These are phyloP conservation scores for Penicillium sp. DNA, from an alignment of 2,329 filamentous ascomycete species.

Conservation along the genomic window DNA sequence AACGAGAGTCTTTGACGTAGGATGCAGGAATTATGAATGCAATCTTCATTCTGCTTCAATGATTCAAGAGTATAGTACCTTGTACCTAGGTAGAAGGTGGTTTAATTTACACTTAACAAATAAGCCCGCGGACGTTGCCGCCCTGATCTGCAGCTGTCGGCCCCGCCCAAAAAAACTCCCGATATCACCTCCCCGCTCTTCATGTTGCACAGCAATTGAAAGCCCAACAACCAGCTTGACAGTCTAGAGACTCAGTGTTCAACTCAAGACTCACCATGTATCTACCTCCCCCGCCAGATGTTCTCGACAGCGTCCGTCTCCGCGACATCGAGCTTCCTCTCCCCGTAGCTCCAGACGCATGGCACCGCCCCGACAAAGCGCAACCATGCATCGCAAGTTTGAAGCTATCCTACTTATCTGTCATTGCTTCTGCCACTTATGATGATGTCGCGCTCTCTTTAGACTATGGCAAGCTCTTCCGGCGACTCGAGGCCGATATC, in stretches of 20 bases:
- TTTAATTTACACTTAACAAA: neutral
- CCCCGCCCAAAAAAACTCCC: slow-evolving; percentile 19
- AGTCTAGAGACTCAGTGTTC: neutral
- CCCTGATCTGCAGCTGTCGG: slow-evolving; percentile 19
- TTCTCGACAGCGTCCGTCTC: slow-evolving; percentile 39
- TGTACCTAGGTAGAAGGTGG: neutral
- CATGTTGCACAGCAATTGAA: neutral
- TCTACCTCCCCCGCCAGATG: slow-evolving; percentile 29
- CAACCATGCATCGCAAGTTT: slow-evolving; percentile 44
- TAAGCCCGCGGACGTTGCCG: slow-evolving; percentile 4
- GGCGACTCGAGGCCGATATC: slow-evolving; percentile 36
- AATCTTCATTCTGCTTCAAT: neutral
- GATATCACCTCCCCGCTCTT: slow-evolving; percentile 9
- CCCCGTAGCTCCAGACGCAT: slow-evolving; percentile 43
- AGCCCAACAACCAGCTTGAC: neutral
- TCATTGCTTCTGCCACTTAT: slow-evolving; percentile 37
- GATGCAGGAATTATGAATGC: neutral
- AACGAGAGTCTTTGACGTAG: neutral
- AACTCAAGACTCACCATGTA: slow-evolving; percentile 17
- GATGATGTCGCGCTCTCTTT: slow-evolving; percentile 45
- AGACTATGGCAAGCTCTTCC: slow-evolving; percentile 47
- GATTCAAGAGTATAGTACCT: neutral
- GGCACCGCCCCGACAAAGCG: slow-evolving; percentile 42
- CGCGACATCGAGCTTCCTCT: slow-evolving; percentile 43
- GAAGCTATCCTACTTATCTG: slow-evolving; percentile 41